phyloP scores from a whole-genome alignment of 1,284 basidiomycete genomes.

The Neonothopanus nambi region DNA sequence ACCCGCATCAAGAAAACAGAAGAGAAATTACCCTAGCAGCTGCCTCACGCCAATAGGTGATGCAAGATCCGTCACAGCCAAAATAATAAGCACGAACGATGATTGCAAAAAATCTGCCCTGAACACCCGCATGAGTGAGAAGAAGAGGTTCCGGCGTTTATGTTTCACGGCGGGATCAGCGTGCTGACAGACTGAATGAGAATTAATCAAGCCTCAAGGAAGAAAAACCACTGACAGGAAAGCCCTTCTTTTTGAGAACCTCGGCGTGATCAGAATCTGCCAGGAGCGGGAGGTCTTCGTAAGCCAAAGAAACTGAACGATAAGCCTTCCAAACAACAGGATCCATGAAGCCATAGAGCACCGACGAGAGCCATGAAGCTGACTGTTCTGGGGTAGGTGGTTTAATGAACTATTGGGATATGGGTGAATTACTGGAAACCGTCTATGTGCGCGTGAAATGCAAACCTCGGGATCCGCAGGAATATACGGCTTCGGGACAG shows the following conservation, averaged over 20 bases:
- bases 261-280: conserved; percentile 46
- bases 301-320: conserved; percentile 29
- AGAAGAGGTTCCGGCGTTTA: conserved; percentile 29
- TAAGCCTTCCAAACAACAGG: conserved; percentile 37
- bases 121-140: conserved; percentile 21
- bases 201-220: conserved; percentile 25
- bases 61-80: conserved; percentile 28
- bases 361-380: conserved; percentile 46
- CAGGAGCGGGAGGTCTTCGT: conserved; percentile 43
- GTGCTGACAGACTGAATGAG: conserved; percentile 9
- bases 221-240: conserved; percentile 32
- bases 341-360: conserved; percentile 52
- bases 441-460: not conserved
- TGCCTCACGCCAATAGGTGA: conserved; percentile 42
- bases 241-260: conserved; percentile 25
- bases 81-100: conserved; percentile 21
- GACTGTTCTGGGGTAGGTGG: conserved; percentile 55
- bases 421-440: not conserved
- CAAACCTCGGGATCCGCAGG: conserved; percentile 32
- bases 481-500: conserved; percentile 29
- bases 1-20: not conserved
- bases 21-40: conserved; percentile 18
- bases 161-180: not conserved
- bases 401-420: conserved; percentile 31
- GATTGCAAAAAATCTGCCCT: conserved; percentile 30